A percentile compares a stretch with the other conserved stretches of the same genome.
These are phyloP conservation scores for Nymphaea colorata DNA, from an alignment of 164 flowering plant genomes.

Conservation along the genomic window DNA sequence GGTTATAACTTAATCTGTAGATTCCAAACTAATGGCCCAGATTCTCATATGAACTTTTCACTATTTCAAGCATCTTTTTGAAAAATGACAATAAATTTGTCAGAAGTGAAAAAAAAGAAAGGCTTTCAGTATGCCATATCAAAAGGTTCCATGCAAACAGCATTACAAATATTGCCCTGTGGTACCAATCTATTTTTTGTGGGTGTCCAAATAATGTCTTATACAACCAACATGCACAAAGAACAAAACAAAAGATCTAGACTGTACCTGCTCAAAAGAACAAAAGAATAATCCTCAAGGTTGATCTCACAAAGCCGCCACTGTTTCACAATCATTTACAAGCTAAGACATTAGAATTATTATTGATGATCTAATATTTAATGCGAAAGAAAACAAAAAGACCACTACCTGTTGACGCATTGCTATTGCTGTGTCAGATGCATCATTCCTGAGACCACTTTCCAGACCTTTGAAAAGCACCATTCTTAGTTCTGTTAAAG, in stretches of 20 bases:
- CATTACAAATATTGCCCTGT: too few relatives aligned
- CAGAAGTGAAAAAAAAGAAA: too few relatives aligned
- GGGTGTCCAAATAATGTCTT: too few relatives aligned
- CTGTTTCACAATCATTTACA: conserved; percentile 21
- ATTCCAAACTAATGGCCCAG: too few relatives aligned
- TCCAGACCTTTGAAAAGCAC: conserved; percentile 67
- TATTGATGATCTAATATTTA: not conserved
- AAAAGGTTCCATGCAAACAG: too few relatives aligned
- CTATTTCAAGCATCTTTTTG: too few relatives aligned
- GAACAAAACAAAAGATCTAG: not conserved
- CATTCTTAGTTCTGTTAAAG: conserved; percentile 50
- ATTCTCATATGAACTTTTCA: too few relatives aligned
- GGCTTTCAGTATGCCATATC: too few relatives aligned
- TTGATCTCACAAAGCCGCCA: conserved; percentile 99
- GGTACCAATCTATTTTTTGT: too few relatives aligned
- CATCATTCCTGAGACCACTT: conserved; percentile 96
- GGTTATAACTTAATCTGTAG: too few relatives aligned
- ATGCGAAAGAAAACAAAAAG: conserved; percentile 2
- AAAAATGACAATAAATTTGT: too few relatives aligned
- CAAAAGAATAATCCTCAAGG: conserved; percentile 87
- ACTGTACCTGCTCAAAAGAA: conserved; percentile 83
- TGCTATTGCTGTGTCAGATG: conserved; percentile 89
- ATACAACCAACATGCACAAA: too few relatives aligned
- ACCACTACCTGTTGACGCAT: conserved; percentile 81
- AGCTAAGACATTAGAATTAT: not conserved